These are phyloP conservation scores for Citrus reticulata DNA, from an alignment of 345 rosid species.

Conservation along the genomic window DNA sequence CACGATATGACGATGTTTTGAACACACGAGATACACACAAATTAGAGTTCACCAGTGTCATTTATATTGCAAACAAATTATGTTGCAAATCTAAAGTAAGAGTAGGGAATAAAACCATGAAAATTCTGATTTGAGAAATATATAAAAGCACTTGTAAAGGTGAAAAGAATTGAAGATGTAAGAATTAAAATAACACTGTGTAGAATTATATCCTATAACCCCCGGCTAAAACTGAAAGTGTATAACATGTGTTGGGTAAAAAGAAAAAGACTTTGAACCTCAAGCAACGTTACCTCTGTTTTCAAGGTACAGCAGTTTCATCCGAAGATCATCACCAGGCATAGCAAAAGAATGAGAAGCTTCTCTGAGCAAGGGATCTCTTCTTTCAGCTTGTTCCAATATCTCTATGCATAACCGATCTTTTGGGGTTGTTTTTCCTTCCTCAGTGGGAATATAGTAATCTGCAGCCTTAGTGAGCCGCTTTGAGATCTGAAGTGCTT, in stretches of 20 bases:
- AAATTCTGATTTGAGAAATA: neutral
- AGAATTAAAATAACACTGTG: neutral
- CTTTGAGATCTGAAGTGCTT: slow-evolving; percentile 67
- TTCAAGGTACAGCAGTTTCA: slow-evolving; percentile 69
- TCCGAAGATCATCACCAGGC: slow-evolving; percentile 71
- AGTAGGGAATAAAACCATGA: neutral
- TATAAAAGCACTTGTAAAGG: neutral
- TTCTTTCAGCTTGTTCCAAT: slow-evolving; percentile 64
- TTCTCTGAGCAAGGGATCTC: slow-evolving; percentile 57
- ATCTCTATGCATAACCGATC: slow-evolving; percentile 68
- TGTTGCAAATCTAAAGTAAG: neutral
- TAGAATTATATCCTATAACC: neutral
- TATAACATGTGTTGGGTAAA: neutral
- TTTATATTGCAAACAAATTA: neutral
- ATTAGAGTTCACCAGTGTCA: neutral
- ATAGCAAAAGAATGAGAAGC: slow-evolving; percentile 59
- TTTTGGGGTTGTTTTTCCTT: slow-evolving; percentile 33
- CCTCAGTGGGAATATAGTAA: slow-evolving; percentile 43
- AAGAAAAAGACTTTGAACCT: neutral
- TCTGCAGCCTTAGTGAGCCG: slow-evolving; percentile 51
- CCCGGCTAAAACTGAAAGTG: neutral
- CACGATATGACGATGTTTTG: neutral
- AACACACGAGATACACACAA: neutral
- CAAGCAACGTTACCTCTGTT: slow-evolving; percentile 55
- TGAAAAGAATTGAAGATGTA: neutral